Base-by-base conservation (phyloP, 2,329 filamentous ascomycete species). In the Exophiala sp. region DNA sequence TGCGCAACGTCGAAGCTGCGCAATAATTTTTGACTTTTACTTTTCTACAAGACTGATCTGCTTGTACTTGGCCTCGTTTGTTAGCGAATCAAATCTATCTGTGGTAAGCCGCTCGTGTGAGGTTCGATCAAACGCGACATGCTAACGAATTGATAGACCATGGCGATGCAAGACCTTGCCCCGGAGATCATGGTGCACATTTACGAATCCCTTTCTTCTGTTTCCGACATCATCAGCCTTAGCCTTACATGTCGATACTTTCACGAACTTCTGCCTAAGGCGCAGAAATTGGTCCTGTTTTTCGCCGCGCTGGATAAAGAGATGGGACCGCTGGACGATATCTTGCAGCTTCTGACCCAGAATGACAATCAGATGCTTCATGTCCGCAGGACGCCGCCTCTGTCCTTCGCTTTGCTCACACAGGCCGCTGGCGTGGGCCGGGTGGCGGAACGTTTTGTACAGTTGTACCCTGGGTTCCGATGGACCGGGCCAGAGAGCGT, bases 381-480 rank as follows among this genome's bases (percentile, higher is more conserved):
- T 63, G 59, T 79, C 33, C 68, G 72, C 41, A 80, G 81, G 46
- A 65, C 69, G 14, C 78, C 78, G 0, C 77, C 79, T 1, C 71
- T 83, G 49, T 83, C 80, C 1, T 68, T 78, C 47, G 73, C 80
- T 1, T 68, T 85, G 5, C 70, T 85, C 35, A 72, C 75, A 55
- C 81, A 84, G 59, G 71, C 83, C 40, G 68, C 83, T 20, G 70
- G 73, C 40, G 71, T 79, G 14, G 82, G 82, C 39, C 71, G 73
- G 11, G 71, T 82, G 1, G 82, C 82, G 3, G 74, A 75, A 62
- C 76, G 77, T 61, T 84, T 81, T 77, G 78, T 79, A 62, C 72
- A 75, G n/a, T 75, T 84, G n/a, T 85, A 84, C 62, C 80, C 81
- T 0, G 74, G 79, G 64, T 82, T 83, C 68, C 83, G 83, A 65